Evolutionary conservation across 1,284 basidiomycete genomes (phyloP).

Genomic region (Heterobasidion parviporum): DNA sequence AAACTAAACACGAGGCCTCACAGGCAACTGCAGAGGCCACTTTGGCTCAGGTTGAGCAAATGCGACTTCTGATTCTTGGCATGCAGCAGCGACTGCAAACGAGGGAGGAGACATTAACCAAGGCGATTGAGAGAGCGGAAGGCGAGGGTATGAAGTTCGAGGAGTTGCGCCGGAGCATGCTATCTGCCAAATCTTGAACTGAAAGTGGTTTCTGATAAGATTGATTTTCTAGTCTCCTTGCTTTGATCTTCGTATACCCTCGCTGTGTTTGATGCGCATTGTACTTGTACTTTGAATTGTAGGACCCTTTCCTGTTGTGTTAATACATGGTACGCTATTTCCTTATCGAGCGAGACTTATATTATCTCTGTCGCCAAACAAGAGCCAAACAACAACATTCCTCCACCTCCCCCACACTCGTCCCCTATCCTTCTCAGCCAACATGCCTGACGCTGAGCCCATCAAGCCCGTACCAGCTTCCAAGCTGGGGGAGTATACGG

Average conservation of each 20-base stretch:
- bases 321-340: neutral
- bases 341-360: neutral
- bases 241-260: neutral
- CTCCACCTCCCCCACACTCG: neutral
- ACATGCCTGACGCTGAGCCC: conserved; percentile 10
- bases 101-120: conserved; percentile 53
- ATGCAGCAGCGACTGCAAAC: conserved; percentile 67
- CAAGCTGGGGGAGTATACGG: conserved; percentile 73
- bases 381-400: neutral
- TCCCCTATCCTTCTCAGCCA: neutral
- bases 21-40: conserved; percentile 23
- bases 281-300: neutral
- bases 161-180: conserved; percentile 29
- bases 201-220: neutral
- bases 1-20: neutral
- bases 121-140: conserved; percentile 56
- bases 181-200: conserved; percentile 7
- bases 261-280: neutral
- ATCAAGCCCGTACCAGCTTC: conserved; percentile 32
- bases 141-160: conserved; percentile 46
- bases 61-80: conserved; percentile 61
- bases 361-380: neutral
- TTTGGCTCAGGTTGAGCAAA: conserved; percentile 58
- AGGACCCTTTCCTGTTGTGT: neutral
- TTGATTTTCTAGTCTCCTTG: neutral